Base-by-base conservation (phyloP, 2,329 filamentous ascomycete species). In the Trichophyton simii region DNA sequence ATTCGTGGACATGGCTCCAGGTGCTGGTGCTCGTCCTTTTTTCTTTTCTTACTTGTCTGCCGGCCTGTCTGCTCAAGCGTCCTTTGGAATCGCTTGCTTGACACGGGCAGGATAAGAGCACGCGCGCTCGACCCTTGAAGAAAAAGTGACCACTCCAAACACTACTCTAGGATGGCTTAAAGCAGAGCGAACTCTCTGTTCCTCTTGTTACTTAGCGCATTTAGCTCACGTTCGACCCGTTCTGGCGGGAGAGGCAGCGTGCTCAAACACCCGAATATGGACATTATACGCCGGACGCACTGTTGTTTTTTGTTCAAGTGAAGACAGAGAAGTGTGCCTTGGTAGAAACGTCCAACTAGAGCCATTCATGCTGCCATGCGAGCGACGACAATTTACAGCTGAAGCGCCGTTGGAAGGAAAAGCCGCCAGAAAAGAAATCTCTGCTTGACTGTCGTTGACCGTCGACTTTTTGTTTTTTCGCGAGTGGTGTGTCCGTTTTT, bases 141-240 rank as follows among this genome's bases (percentile, higher is more conserved):
- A 54, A 52, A 54, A 54, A 54, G 50, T 54, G 50, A 54, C 50
- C 22, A 54, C 50, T 54, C 50, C 50, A 34, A 54, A 54, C 50
- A 25, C 50, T 54, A 54, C 50, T 13, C 48, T 34, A 54, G 13
- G 22, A 31, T 54, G 46, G 22, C 50, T 28, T n/a, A 25, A 25
- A 13, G 11, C 28, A 31, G 50, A 54, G 34, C 25, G 7, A 22
- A 22, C 18, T n/a, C 3, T 25, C 50, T 5, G 5, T 54, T 11
- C 4, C 6, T 44, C 41, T 5, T 44, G 41, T 44, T n/a, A 7
- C 41, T 44, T 18, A 44, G 41, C 41, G 15, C 13, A 44, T 7
- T n/a, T n/a, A 18, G n/a, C 6, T 44, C 41, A 18, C n/a, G 41
- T 44, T 54, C 22, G 22, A 54, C 50, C 50, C 50, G 22, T 54